Percentiles rank a stretch among this genome's conserved stretches.
These are phyloP conservation scores for Cetraspora pellucida DNA, from an alignment of 192 early-diverging fungal genomes.

Conservation along the genomic window DNA sequence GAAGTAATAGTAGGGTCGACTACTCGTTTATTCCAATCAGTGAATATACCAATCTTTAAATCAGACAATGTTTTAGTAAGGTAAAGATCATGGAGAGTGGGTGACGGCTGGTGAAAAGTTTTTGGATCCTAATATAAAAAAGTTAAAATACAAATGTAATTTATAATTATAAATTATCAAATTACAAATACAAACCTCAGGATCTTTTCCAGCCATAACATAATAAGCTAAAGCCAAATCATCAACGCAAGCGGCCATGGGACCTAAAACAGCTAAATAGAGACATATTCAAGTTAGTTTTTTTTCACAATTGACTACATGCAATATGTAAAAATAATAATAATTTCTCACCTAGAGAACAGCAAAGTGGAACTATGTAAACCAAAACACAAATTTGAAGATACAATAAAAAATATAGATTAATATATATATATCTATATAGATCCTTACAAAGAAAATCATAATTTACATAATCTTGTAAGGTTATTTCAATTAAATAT, in stretches of 20 bases:
- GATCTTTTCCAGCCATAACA: constrained; percentile 61
- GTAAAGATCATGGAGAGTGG: constrained; percentile 40
- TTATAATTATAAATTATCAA: too few relatives aligned
- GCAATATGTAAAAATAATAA: too few relatives aligned
- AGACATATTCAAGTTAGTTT: too few relatives aligned
- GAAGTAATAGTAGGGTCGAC: constrained; percentile 39
- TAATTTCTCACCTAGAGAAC: background rate
- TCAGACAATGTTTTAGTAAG: constrained; percentile 44
- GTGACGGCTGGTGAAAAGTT: constrained; percentile 55
- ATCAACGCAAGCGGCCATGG: constrained; percentile 69
- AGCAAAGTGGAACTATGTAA: too few relatives aligned
- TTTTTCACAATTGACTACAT: too few relatives aligned
- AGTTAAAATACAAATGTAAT: too few relatives aligned
- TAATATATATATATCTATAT: too few relatives aligned
- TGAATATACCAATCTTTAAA: constrained; percentile 62
- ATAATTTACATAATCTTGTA: background rate
- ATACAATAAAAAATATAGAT: too few relatives aligned
- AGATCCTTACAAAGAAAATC: too few relatives aligned
- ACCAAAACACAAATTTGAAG: too few relatives aligned
- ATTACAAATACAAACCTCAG: constrained; percentile 34
- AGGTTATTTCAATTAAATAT: too few relatives aligned
- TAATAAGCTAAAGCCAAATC: constrained; percentile 70
- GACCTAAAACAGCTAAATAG: constrained; percentile 52
- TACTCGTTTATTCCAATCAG: constrained; percentile 50
- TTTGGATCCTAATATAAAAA: constrained; percentile 44